Percentiles rank a stretch among this genome's conserved stretches.
phyloP scores from a whole-genome alignment of 306 rosid genomes.

The Glycyrrhiza uralensis region DNA sequence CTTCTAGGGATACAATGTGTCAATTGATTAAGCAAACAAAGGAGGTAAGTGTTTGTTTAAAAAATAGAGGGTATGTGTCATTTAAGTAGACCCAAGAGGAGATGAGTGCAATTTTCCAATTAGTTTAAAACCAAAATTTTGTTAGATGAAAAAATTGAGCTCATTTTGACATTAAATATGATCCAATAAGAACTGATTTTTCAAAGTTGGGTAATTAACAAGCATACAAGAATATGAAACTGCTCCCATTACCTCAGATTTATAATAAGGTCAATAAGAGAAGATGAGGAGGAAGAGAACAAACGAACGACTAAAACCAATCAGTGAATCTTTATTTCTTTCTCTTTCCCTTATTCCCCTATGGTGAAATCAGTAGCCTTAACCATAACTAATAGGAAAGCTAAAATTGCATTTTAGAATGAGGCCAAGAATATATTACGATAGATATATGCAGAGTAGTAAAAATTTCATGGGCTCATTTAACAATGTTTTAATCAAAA shows the following conservation, averaged over 20 bases:
- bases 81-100: no score
- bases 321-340: not conserved
- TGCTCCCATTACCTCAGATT: not conserved
- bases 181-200: not conserved
- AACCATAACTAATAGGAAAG: no score
- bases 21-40: no score
- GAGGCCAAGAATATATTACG: no score
- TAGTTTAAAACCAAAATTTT: not conserved
- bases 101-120: not conserved
- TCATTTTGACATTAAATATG: not conserved
- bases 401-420: no score
- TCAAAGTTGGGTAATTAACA: not conserved
- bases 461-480: not conserved
- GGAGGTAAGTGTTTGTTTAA: no score
- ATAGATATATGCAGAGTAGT: no score
- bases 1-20: no score
- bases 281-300: not conserved
- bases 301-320: not conserved
- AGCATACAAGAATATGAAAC: not conserved
- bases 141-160: not conserved
- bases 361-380: not conserved
- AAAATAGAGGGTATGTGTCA: no score
- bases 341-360: not conserved
- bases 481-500: not conserved
- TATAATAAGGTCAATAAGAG: not conserved